Percentiles rank a stretch among this genome's conserved stretches.
Evolutionary conservation across 78 protist species (phyloP).

Genomic region (Speleostelium caveatum): DNA sequence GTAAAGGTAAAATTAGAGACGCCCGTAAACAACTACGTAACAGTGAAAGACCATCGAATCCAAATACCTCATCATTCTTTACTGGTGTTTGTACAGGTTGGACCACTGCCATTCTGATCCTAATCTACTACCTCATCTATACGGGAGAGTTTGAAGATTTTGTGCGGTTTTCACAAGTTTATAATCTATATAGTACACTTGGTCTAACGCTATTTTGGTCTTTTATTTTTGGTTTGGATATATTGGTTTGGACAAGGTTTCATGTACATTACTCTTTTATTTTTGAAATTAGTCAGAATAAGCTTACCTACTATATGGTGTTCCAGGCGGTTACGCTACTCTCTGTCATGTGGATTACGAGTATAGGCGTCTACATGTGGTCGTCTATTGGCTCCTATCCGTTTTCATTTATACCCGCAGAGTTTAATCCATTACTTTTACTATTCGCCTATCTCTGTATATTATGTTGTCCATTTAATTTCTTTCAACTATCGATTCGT

Average conservation of each 20-base stretch:
- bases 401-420: slow-evolving; percentile 39
- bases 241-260: slow-evolving; percentile 62
- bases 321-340: slow-evolving; percentile 57
- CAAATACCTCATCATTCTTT: slow-evolving; percentile 16
- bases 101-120: slow-evolving; percentile 35
- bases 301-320: slow-evolving; percentile 1
- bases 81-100: slow-evolving; percentile 70
- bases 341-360: slow-evolving; percentile 53
- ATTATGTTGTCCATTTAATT: slow-evolving; percentile 23
- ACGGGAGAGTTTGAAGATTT: slow-evolving; percentile 52
- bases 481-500: slow-evolving; percentile 27
- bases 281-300: slow-evolving; percentile 41
- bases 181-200: slow-evolving; percentile 36
- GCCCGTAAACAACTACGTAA: slow-evolving; percentile 63
- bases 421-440: slow-evolving; percentile 46
- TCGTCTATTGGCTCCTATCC: slow-evolving; percentile 22
- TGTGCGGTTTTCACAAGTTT: slow-evolving; percentile 11
- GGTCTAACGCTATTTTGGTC: slow-evolving; percentile 45
- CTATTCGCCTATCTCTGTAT: slow-evolving; percentile 4
- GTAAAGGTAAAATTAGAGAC: slow-evolving; percentile 45
- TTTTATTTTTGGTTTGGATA: slow-evolving; percentile 55
- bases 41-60: neutral
- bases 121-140: slow-evolving; percentile 51
- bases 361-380: slow-evolving; percentile 74
- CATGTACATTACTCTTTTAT: slow-evolving; percentile 77